phyloP scores from a whole-genome alignment of 257 asterid genomes.

The Solanum pimpinellifolium region DNA sequence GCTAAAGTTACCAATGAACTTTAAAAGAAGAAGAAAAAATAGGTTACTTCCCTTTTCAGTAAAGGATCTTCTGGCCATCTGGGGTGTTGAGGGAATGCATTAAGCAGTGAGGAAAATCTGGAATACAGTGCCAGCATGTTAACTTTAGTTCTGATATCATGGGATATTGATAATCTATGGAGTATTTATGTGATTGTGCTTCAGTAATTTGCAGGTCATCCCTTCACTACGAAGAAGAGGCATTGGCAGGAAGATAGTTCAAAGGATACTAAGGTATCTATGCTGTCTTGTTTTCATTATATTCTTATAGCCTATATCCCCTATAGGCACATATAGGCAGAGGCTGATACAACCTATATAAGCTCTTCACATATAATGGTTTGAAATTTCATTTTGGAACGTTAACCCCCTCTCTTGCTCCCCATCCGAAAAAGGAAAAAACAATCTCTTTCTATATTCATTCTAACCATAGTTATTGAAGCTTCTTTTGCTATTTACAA shows the following conservation, averaged over 20 bases:
- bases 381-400: background rate
- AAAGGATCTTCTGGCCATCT: background rate
- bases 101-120: background rate
- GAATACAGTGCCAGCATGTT: background rate
- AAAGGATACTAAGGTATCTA: slow-evolving; percentile 52
- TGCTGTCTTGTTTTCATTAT: background rate
- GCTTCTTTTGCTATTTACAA: background rate
- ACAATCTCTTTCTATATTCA: background rate
- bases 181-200: slow-evolving; percentile 7
- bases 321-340: background rate
- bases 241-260: slow-evolving; percentile 65
- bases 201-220: slow-evolving; percentile 49
- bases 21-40: background rate
- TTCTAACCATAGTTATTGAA: background rate
- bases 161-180: background rate
- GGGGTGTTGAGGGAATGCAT: background rate
- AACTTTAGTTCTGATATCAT: background rate
- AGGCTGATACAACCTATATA: background rate
- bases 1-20: background rate
- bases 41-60: background rate
- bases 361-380: background rate
- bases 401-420: background rate
- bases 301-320: background rate
- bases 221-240: slow-evolving; percentile 62
- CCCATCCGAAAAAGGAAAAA: background rate